Percentiles rank a stretch among this genome's conserved stretches.
phyloP scores from a whole-genome alignment of 768 basidiomycete species.

The Podaxis sp. region DNA sequence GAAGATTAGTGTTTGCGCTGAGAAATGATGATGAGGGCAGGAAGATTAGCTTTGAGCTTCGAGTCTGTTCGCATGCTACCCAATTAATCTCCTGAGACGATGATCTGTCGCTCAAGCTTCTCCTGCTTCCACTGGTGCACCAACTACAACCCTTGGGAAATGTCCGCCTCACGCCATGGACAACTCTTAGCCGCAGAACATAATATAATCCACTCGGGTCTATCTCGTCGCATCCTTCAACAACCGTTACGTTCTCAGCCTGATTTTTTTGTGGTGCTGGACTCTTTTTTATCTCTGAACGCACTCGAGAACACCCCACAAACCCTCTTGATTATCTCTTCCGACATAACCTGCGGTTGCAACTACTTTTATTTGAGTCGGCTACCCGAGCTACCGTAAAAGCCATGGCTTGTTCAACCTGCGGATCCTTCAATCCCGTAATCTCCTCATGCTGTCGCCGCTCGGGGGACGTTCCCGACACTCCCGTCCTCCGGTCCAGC shows the following conservation, averaged over 20 bases:
- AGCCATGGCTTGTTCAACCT: neutral
- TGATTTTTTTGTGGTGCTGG: neutral
- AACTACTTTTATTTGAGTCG: neutral
- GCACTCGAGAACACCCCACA: neutral
- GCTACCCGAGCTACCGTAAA: neutral
- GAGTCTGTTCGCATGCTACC: neutral
- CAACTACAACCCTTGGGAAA: neutral
- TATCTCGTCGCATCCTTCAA: neutral
- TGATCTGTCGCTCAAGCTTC: conserved; percentile 1
- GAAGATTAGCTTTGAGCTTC: neutral
- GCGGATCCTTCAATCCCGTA: neutral
- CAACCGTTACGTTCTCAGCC: neutral
- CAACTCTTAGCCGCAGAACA: neutral
- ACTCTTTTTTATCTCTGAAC: neutral
- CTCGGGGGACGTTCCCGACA: neutral
- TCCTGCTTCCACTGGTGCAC: neutral
- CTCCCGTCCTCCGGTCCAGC: neutral
- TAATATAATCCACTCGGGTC: neutral
- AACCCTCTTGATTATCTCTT: neutral
- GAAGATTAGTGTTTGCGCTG: neutral
- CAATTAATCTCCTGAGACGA: neutral
- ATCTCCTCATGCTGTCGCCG: neutral
- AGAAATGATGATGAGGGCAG: neutral
- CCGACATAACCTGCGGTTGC: neutral
- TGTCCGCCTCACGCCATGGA: neutral